Evolutionary conservation across 371 early-diverging fungal genomes (phyloP), one percentile per base, ranked within the genome.

Genomic region (Mucor saturninus): DNA sequence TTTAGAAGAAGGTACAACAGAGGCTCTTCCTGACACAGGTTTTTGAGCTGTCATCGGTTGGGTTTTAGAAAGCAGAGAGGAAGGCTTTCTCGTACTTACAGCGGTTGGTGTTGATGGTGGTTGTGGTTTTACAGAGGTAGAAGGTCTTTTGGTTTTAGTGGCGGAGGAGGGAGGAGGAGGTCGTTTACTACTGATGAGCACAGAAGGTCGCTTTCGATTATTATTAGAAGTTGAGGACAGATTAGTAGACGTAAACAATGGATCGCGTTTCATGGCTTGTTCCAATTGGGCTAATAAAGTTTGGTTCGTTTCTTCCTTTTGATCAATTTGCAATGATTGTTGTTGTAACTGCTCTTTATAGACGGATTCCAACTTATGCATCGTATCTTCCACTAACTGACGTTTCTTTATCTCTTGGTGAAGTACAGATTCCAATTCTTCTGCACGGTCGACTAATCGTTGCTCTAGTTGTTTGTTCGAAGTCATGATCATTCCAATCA

Each of bases 401-500:
- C 74, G 69, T 14, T 65, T 66, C 13, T 54, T 56, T 3, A 45
- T 53, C 59, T 77, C 72, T 50, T 74, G 62, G 35, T 68, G 40
- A n/a, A 77, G 46, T 0, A 72, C 13, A 0, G 42, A 9, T 54
- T 76, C 74, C 6, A 74, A 48, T 15, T 72, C 56, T 7, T 59
- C 60, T 3, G 69, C 40, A n/a, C 79, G 69, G 11, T 74, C 60
- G 8, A 65, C 51, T 5, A 65, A 68, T 39, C 49, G 52, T 43
- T 62, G 63, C 21, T 73, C 67, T 39, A 69, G 76, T 31, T 64
- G 46, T 43, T 72, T 59, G 7, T 73, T 48, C 7, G 71, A 58
- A 28, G 69, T 38, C 32, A 75, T 68, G 7, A 75, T 57, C 60
- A 64, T 59, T 13, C 69, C 63, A 4, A 79, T 51, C 13, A 76